These are phyloP conservation scores for Apophysomyces elegans DNA, from an alignment of 371 early-diverging fungal species.

Conservation along the genomic window DNA sequence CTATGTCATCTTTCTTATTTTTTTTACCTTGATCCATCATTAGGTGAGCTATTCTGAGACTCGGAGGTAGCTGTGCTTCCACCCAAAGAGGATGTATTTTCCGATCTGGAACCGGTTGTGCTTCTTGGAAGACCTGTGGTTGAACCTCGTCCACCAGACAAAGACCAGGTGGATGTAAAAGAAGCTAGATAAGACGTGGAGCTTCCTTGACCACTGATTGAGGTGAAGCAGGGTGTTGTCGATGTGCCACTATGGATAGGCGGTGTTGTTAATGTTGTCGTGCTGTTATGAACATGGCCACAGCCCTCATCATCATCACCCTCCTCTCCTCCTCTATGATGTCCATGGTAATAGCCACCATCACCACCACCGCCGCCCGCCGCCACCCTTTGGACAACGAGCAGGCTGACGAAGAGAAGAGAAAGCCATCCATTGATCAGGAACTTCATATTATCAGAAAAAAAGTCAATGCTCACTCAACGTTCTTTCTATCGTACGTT, in stretches of 20 bases:
- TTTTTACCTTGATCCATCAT: background rate
- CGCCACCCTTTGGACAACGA: background rate
- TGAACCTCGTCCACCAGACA: background rate
- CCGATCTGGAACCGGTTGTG: background rate
- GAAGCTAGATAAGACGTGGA: too few species aligned
- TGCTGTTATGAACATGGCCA: background rate
- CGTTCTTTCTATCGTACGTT: background rate
- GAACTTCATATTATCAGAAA: background rate
- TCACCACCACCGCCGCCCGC: conserved; percentile 1
- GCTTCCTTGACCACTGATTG: too few species aligned
- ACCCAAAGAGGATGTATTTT: background rate
- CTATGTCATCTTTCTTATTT: background rate
- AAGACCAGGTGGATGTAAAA: background rate
- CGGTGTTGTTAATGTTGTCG: background rate
- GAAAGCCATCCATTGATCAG: background rate
- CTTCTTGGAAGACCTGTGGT: too few species aligned
- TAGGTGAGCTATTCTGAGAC: background rate
- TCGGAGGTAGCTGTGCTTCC: background rate
- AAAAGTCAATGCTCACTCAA: background rate
- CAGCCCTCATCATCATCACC: background rate
- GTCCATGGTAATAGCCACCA: background rate
- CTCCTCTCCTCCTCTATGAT: background rate
- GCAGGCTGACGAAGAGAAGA: background rate
- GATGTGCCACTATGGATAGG: too few species aligned
- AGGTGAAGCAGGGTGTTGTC: too few species aligned